These are phyloP conservation scores for Hemileia vastatrix DNA, from an alignment of 1,284 basidiomycete genomes.

Conservation along the genomic window DNA sequence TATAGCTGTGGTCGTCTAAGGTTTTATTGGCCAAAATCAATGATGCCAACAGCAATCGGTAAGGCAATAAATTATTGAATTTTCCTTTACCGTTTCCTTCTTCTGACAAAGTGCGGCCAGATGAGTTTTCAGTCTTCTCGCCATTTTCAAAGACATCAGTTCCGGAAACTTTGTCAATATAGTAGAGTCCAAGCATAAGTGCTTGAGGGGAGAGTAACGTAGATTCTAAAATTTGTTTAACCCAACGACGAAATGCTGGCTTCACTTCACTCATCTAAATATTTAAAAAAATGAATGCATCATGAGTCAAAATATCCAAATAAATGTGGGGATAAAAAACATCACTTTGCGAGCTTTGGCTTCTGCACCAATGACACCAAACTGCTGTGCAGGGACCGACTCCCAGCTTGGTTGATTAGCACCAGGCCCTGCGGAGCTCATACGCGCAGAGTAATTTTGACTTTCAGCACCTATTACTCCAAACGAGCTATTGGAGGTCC, in stretches of 20 bases:
- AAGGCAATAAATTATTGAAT: constrained; percentile 11
- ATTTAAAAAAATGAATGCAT: not conserved
- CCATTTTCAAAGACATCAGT: constrained; percentile 8
- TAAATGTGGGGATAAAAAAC: not conserved
- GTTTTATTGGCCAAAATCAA: constrained; percentile 19
- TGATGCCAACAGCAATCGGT: constrained; percentile 14
- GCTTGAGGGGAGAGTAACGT: constrained; percentile 18
- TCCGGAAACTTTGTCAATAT: constrained; percentile 5
- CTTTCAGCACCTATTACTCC: too few species aligned
- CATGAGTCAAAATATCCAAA: not conserved
- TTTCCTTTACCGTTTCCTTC: too few species aligned
- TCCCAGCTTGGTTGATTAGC: too few species aligned
- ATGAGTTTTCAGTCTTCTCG: too few species aligned
- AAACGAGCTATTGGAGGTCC: too few species aligned
- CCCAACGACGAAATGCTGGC: constrained; percentile 17
- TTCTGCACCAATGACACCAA: constrained; percentile 10
- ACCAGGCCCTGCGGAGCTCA: too few species aligned
- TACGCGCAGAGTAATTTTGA: too few species aligned
- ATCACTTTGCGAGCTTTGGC: constrained; percentile 8
- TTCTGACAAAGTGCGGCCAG: too few species aligned
- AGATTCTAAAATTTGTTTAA: constrained; percentile 8
- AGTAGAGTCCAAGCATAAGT: constrained; percentile 13
- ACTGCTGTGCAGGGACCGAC: not conserved
- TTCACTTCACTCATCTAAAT: constrained; percentile 14
- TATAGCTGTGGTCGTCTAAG: constrained; percentile 18